These are phyloP conservation scores for Mycena galopus DNA, from an alignment of 768 basidiomycete genomes.

Conservation along the genomic window DNA sequence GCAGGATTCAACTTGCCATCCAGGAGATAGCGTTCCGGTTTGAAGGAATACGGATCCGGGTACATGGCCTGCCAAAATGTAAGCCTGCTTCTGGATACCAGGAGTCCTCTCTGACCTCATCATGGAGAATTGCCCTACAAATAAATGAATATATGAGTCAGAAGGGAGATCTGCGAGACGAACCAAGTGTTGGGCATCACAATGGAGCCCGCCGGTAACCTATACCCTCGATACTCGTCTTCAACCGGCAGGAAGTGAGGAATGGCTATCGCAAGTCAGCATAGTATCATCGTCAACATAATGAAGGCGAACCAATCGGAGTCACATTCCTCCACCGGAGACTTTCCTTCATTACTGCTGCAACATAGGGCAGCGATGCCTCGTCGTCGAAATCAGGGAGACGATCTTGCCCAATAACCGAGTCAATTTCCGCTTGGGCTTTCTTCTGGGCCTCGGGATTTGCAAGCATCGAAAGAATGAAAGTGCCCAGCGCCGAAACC, in stretches of 20 bases:
- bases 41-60: conserved; percentile 46
- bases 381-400: conserved; percentile 52
- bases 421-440: conserved; percentile 55
- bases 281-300: background rate
- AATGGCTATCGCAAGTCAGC: conserved; percentile 8
- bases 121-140: conserved; percentile 27
- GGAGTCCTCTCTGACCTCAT: conserved; percentile 8
- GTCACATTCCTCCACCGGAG: conserved; percentile 51
- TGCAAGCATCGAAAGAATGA: conserved; percentile 54
- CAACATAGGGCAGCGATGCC: conserved; percentile 49
- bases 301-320: conserved; percentile 48
- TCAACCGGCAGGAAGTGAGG: conserved; percentile 32
- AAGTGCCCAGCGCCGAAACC: conserved; percentile 48
- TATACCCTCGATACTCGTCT: conserved; percentile 45
- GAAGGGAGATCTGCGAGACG: background rate
- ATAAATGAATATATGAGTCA: background rate
- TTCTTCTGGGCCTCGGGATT: conserved; percentile 52
- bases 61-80: conserved; percentile 30
- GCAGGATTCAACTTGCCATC: conserved; percentile 22
- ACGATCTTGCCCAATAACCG: conserved; percentile 47
- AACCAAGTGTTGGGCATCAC: conserved; percentile 47
- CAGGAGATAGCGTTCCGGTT: conserved; percentile 45
- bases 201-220: conserved; percentile 47
- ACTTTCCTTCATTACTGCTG: conserved; percentile 52
- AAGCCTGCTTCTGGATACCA: background rate